Evolutionary conservation across 345 rosid species (phyloP), one percentile per base, ranked within the genome.

Genomic region (Geranium rotundifolium): DNA sequence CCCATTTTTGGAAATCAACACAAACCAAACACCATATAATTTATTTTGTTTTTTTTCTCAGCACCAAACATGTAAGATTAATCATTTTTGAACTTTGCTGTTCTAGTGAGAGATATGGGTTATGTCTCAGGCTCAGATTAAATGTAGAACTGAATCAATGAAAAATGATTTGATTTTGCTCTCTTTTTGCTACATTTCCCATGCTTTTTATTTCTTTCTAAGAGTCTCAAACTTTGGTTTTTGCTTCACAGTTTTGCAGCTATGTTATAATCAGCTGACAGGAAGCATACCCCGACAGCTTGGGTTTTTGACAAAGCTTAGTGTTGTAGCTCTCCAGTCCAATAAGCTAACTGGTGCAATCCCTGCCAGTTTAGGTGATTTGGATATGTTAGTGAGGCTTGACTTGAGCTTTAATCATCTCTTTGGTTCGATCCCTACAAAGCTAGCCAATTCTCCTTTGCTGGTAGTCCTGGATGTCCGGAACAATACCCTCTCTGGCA

Each of bases 341-440:
- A 93, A 93, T 76, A 76, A 60, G 57, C 72, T 93, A 20, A 79
- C 92, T 31, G 96, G 99, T 56, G 99, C 97, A 8, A 81, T 93
- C 61, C 99, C 99, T 19, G 96, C 99, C 1, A 88, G 90, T 75
- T 75, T 93, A 77, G 99, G 99, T 10, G 78, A 82, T 63, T 64
- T 88, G 61, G 69, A 34, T 58, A 66, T 63, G 71, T 73, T 93
- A 29, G 77, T 82, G 1, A 88, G 96, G 86, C 76, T 93, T 71
- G 96, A 90, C 69, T 64, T 93, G 71, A 90, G 99, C 86, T 93
- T 78, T 61, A 93, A 93, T 70, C 29, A 57, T 29, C 84, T 93
- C 62, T 90, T 93, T 62, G 96, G 99, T 64, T 76, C 99, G 29
- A 78, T 93, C 69, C 99, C 99, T 1, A 73, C 77, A 4, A 86